Base-by-base conservation (phyloP, 495 filamentous ascomycete genomes). In the Terfezia boudieri region DNA sequence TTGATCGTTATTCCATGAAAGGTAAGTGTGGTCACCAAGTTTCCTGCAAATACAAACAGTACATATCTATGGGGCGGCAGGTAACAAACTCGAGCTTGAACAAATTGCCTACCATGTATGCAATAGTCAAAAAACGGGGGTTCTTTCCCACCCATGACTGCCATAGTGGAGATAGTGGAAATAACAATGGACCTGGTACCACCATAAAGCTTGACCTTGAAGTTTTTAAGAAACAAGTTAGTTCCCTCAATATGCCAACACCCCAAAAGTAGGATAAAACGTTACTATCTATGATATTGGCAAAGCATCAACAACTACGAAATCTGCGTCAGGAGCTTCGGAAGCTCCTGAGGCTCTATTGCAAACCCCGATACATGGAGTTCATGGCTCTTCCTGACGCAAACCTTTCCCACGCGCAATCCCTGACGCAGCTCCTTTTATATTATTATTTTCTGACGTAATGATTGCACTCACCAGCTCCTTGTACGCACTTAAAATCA, bases 91-190 rank as follows among this genome's bases (percentile, higher is more conserved):
- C 26, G 38, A 88, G 90, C 63, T 83, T 89, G 65, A 96, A 77
- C 57, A 95, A 72, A 69, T 85, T 87, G 20, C 96, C 85, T 41
- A 94, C 84, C 35, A 96, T 72, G 69, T 94, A 99, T 48, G 88
- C 86, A 62, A 96, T 96, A 52, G 92, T 92, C 53, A 95, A 78
- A 72, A 94, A 94, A 16, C n/a, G n/a, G n/a, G n/a, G 88, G 84
- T 66, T 99, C 96, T 63, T 81, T 83, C 41, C 92, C 90, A 46
- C 90, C 90, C 72, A 96, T 85, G 36, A 90, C 82, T 4, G 87
- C 94, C n/a, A 86, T 72, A 11, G 90, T 96, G 35, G 84, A 85
- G 61, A n/a, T n/a, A n/a, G n/a, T n/a, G n/a, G n/a, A n/a, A n/a
- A 99, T 80, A 36, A 96, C 72, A 58, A 99, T 84, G 36, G 82